Percentiles rank a stretch among this genome's conserved stretches.
Evolutionary conservation across 2,329 filamentous ascomycete genomes (phyloP).

Genomic region (Trichoderma cornu-damae): DNA sequence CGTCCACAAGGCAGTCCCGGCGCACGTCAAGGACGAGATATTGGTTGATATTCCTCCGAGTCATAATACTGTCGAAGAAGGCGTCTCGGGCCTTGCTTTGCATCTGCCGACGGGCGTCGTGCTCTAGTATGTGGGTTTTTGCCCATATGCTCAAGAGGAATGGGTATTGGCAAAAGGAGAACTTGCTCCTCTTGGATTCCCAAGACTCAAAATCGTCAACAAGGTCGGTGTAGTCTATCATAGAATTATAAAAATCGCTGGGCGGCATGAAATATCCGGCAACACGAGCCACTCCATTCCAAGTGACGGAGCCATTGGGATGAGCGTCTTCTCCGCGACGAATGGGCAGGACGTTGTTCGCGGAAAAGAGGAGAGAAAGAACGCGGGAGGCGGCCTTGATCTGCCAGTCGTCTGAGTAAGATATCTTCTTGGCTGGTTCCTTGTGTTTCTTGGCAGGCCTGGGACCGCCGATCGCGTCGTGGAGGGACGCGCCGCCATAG

Average conservation of each 20-base stretch:
- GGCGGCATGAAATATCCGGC: slow-evolving; percentile 67
- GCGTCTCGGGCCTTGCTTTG: slow-evolving; percentile 80
- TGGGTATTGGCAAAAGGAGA: slow-evolving; percentile 87
- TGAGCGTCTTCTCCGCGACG: slow-evolving; percentile 31
- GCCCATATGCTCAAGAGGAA: slow-evolving; percentile 89
- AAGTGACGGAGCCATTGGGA: slow-evolving; percentile 19
- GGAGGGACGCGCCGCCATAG: slow-evolving; percentile 64
- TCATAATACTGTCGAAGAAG: slow-evolving; percentile 85
- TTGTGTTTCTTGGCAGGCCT: slow-evolving; percentile 50
- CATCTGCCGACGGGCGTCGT: slow-evolving; percentile 87
- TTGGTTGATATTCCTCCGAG: slow-evolving; percentile 65
- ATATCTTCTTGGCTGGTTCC: slow-evolving; percentile 50
- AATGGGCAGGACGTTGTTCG: slow-evolving; percentile 57
- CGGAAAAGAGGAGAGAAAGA: slow-evolving; percentile 74
- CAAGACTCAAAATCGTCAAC: slow-evolving; percentile 82
- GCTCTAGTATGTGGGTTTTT: slow-evolving; percentile 84
- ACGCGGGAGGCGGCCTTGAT: slow-evolving; percentile 74
- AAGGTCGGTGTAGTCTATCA: slow-evolving; percentile 82
- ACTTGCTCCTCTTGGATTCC: slow-evolving; percentile 69
- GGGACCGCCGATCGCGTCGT: slow-evolving; percentile 64
- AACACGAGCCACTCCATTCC: slow-evolving; percentile 27
- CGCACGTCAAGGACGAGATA: slow-evolving; percentile 73
- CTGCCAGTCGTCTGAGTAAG: slow-evolving; percentile 85
- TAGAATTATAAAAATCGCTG: slow-evolving; percentile 80
- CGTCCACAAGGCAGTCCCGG: slow-evolving; percentile 80